Evolutionary conservation across 495 filamentous ascomycete genomes (phyloP), one percentile per base, ranked within the genome.

Genomic region (Aspergillus kassunensis): DNA sequence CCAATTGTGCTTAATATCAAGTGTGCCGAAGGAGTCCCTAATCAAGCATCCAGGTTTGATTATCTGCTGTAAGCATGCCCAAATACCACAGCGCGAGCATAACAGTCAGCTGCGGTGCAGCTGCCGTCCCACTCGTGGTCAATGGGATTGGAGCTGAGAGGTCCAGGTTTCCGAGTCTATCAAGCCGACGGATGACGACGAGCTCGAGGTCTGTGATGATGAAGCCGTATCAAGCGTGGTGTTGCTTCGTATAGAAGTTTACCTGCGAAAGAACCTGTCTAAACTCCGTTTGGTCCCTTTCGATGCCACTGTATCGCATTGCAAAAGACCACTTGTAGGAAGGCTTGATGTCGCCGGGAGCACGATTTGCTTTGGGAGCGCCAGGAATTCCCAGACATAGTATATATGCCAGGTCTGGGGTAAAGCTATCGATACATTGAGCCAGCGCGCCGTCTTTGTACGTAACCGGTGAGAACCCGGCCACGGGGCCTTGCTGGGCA

Each of bases 161-260:
- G 8, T 56, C 43, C 23, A 60, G 16, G 33, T 27, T 43, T 13
- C 57, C 57, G 15, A 53, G 20, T 5, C 25, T 27, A 49, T 60
- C 54, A 25, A 55, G 45, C 18, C 57, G 35, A 19, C 50, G 54
- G 16, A 60, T 44, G 25, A 54, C 54, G 16, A 60, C 54, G 23
- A 60, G 34, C 33, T 60, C 57, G 34, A n/a, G 27, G 18, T 57
- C 45, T 1, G 57, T 54, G 9, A 57, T 21, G 15, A 60, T 30
- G 50, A 50, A 60, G 2, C 54, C 44, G 35, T 53, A 50, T 8
- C 49, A 49, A 2, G 54, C 39, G 9, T 49, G 16, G 36, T 60
- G 53, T 25, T 60, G 57, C 15, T 51, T 49, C 57, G 57, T 56
- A 31, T 57, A 57, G 37, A 36, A 57, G 43, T 60, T 60, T 42